phyloP scores from a whole-genome alignment of 352 stramenopile species.

The Globisporangium ultimum region DNA sequence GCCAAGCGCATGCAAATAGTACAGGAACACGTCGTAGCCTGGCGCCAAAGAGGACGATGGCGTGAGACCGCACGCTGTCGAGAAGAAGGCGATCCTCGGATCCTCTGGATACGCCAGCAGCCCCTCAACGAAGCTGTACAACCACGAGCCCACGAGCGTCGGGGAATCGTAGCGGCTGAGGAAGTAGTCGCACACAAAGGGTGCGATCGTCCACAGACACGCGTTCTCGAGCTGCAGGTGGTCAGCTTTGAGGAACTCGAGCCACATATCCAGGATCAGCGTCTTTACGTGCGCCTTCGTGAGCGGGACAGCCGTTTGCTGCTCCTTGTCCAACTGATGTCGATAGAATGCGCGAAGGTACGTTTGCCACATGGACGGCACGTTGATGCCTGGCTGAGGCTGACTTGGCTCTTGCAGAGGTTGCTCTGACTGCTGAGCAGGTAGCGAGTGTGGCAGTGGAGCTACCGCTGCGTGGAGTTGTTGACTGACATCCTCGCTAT shows the following conservation, averaged over 20 bases:
- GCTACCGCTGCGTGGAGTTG: not conserved
- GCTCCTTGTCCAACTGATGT: slow-evolving; percentile 2
- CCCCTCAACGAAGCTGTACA: slow-evolving; percentile 47
- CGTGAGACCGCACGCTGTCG: slow-evolving; percentile 30
- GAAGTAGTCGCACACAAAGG: slow-evolving; percentile 76
- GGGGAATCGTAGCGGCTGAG: slow-evolving; percentile 47
- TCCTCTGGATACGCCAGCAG: slow-evolving; percentile 43
- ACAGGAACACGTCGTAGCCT: slow-evolving; percentile 63
- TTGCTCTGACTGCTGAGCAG: too few species aligned
- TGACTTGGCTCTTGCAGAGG: slow-evolving; percentile 1
- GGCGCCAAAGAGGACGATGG: slow-evolving; percentile 5
- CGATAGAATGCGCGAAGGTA: slow-evolving; percentile 26
- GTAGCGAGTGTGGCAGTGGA: too few species aligned
- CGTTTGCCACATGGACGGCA: slow-evolving; percentile 35
- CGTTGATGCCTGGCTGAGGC: slow-evolving; percentile 2
- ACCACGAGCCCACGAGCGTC: slow-evolving; percentile 43
- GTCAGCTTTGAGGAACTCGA: slow-evolving; percentile 75
- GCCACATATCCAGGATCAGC: slow-evolving; percentile 63
- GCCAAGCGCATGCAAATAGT: slow-evolving; percentile 58
- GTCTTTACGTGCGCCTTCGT: slow-evolving; percentile 31
- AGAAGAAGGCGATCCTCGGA: slow-evolving; percentile 62
- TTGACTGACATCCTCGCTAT: not conserved
- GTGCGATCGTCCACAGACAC: slow-evolving; percentile 45
- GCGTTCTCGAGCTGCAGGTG: slow-evolving; percentile 52
- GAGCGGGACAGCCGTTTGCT: slow-evolving; percentile 16